Evolutionary conservation across 169 alveolate genomes (phyloP), one percentile per base, ranked within the genome.

Genomic region (Plasmodium ovale): DNA sequence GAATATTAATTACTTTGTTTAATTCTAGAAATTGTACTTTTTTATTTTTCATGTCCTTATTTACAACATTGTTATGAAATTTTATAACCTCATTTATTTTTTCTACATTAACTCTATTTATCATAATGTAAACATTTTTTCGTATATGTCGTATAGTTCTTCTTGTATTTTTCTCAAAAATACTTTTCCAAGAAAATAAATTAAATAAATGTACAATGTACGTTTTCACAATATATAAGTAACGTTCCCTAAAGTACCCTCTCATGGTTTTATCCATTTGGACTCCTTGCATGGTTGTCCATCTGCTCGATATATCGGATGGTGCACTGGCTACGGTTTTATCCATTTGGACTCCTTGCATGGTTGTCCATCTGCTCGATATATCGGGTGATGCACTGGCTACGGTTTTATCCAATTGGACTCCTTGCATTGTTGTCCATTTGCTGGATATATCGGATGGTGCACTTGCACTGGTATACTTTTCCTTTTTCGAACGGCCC

Each of bases 131-230:
- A 25, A 79, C 42, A 79, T 79, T 64, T 49, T 39, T 79, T 10
- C 51, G 49, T 64, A 79, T 39, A 21, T 65, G 21, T 19, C 65
- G 10, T 3, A 79, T 27, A 51, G 29, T 62, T n/a, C 33, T 42
- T 0, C 65, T 37, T 7, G 47, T 65, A 58, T 58, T 79, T 51
- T 79, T 47, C 49, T 79, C 73, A 12, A 79, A 7, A 2, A 27
- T 49, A n/a, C 27, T 39, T 79, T 64, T 65, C 89, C 89, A 79
- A 14, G 42, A 9, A 68, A 79, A 79, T 27, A 79, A 58, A 54
- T 79, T 79, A 58, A 64, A 79, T 19, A 79, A 56, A 54, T 79
- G 89, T 10, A n/a, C 51, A 19, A 79, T 58, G 29, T 79, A 79
- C 12, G 10, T n/a, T 69, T 42, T 79, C 37, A 64, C 23, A 23